Evolutionary conservation across 306 rosid genomes (phyloP).

Genomic region (Trifolium dubium): DNA sequence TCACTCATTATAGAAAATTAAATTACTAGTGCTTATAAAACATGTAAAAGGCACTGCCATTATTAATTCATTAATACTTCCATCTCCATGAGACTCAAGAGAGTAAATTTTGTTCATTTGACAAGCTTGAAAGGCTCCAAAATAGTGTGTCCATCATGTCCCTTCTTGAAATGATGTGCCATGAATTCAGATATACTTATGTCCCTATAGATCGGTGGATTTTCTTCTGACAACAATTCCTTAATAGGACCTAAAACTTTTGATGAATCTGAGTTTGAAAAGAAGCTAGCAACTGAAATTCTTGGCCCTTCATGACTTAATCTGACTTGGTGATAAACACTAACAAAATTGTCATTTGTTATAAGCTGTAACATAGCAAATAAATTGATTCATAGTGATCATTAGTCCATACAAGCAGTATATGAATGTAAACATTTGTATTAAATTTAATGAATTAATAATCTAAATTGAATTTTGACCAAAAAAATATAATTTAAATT

Average conservation of each 20-base stretch:
- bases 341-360: slow-evolving; percentile 42
- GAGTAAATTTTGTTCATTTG: not conserved
- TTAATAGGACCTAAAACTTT: slow-evolving; percentile 60
- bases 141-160: not conserved
- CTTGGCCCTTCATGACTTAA: slow-evolving; percentile 43
- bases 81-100: not conserved
- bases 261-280: slow-evolving; percentile 4
- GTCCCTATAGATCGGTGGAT: slow-evolving; percentile 51
- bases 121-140: slow-evolving; percentile 16
- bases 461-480: no score
- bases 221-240: slow-evolving; percentile 55
- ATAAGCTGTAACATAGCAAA: slow-evolving; percentile 42
- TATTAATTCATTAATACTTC: not conserved
- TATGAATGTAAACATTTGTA: no score
- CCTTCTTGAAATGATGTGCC: not conserved
- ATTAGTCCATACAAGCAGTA: no score
- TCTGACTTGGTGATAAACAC: slow-evolving; percentile 45
- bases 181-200: slow-evolving; percentile 34
- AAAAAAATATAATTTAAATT: no score
- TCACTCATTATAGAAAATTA: not conserved
- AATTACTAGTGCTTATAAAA: not conserved
- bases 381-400: not conserved
- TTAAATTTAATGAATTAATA: no score
- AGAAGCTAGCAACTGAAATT: slow-evolving; percentile 48
- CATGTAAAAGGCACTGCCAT: not conserved